Evolutionary conservation across 2,329 filamentous ascomycete genomes (phyloP), one percentile per base, ranked within the genome.

Genomic region (Truncatella angustata): DNA sequence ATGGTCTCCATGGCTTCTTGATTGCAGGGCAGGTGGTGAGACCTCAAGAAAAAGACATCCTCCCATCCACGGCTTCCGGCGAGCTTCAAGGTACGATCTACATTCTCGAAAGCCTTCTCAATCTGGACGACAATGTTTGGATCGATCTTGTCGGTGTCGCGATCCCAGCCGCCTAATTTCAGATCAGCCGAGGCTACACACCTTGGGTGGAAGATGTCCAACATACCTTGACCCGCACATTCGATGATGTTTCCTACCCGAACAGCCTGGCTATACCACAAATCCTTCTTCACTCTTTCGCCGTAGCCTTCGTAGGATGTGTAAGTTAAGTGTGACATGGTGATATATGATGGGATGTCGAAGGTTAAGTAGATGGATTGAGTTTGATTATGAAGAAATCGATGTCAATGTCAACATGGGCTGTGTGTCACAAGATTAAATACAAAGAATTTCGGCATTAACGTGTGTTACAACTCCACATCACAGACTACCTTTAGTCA

Each of bases 31-130:
- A 73, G 61, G 48, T 78, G 73, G 53, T 76, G 80, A 2, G 71
- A 72, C 23, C 70, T 73, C 18, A 80, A 68, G 0, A 68, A 66
- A 62, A 65, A 80, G 0, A 85, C 81, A 53, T 84, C 78, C 16
- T 63, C 62, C 77, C 77, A 82, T 3, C 79, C 80, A 53, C 77
- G 74, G 1, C 78, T 79, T 1, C 82, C 82, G 0, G 79, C 80
- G 12, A 74, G 58, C 36, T 70, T 73, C 4, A 85, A 63, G 28
- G 63, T 68, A 6, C 71, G 62, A 1, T 85, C 79, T 7, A 84
- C 76, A 49, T 85, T 86, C 6, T 61, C 63, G 57, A 85, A 85
- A 0, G 80, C 78, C 51, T 73, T 70, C 40, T 77, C 75, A 48
- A 80, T 77, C 48, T 81, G 69, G 0, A 63, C 69, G 46, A 73